Percentiles rank a stretch among this genome's conserved stretches.
phyloP scores from a whole-genome alignment of 306 rosid genomes.

The Potentilla sterilis region DNA sequence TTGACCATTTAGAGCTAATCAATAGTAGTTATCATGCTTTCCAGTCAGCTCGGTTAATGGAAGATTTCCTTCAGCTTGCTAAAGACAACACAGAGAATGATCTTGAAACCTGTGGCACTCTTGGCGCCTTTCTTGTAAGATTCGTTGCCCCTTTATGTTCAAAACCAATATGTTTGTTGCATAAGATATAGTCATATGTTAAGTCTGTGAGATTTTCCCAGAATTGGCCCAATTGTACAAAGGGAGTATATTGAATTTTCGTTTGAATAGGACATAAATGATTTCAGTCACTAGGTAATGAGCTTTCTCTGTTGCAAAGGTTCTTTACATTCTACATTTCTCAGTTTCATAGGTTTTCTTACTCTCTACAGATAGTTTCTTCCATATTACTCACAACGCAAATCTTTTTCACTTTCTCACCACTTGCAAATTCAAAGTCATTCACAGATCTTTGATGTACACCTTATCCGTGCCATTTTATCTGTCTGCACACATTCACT shows the following conservation, averaged over 20 bases:
- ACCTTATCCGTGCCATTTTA: background rate
- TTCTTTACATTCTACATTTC: background rate
- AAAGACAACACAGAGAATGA: conserved; percentile 66
- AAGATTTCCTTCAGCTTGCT: conserved; percentile 73
- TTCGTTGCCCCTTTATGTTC: conserved; percentile 15
- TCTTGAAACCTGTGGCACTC: conserved; percentile 84
- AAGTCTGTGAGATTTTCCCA: no score
- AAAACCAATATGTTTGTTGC: background rate
- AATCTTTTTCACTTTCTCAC: background rate
- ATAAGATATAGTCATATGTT: background rate
- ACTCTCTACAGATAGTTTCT: background rate
- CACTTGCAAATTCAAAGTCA: background rate
- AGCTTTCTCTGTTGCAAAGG: no score
- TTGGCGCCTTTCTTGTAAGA: conserved; percentile 76
- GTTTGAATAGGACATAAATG: no score
- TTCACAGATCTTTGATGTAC: background rate
- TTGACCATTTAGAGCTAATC: conserved; percentile 20
- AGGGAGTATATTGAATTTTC: background rate
- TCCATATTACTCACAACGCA: background rate
- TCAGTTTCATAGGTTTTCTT: background rate
- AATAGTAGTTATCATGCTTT: conserved; percentile 18
- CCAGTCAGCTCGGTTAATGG: conserved; percentile 64
- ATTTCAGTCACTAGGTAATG: no score
- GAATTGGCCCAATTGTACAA: background rate
- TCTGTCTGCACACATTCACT: background rate